Percentiles rank a stretch among this genome's conserved stretches.
Evolutionary conservation across 495 filamentous ascomycete species (phyloP).

Genomic region (Aspergillus indologenus): DNA sequence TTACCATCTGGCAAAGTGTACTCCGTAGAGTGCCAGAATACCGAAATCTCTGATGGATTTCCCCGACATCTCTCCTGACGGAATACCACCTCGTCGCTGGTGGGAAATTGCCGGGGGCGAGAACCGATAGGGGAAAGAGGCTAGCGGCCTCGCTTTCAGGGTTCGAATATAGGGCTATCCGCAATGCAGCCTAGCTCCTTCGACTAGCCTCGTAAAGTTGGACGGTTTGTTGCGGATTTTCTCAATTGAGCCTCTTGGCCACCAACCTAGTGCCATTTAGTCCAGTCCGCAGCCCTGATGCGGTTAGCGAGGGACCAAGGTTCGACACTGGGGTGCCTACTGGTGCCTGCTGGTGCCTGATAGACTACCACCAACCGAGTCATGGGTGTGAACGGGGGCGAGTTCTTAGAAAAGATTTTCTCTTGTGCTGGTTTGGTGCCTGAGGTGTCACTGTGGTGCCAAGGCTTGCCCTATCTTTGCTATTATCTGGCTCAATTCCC

Average conservation of each 20-base stretch:
- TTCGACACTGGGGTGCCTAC: not conserved
- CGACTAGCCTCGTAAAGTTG: not conserved
- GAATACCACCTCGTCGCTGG: too few relatives aligned
- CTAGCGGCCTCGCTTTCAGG: constrained; percentile 3
- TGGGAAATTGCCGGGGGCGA: not conserved
- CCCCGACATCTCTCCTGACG: too few relatives aligned
- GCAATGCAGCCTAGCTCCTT: not conserved
- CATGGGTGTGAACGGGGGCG: too few relatives aligned
- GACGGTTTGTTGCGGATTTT: not conserved
- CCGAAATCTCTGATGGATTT: too few relatives aligned
- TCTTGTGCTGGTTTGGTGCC: not conserved
- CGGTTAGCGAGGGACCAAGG: not conserved
- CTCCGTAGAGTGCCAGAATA: too few relatives aligned
- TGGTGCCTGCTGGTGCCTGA: not conserved
- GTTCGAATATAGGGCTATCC: not conserved
- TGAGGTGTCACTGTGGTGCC: not conserved
- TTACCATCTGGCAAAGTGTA: not conserved
- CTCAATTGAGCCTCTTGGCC: not conserved
- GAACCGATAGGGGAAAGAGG: not conserved
- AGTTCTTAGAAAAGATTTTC: too few relatives aligned
- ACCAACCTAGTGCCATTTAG: not conserved
- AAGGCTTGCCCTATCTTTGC: not conserved
- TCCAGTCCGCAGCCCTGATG: not conserved
- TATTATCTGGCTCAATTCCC: too few relatives aligned
- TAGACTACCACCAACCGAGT: not conserved